Evolutionary conservation across 768 basidiomycete species (phyloP).

Genomic region (Gymnopilus dilepis): DNA sequence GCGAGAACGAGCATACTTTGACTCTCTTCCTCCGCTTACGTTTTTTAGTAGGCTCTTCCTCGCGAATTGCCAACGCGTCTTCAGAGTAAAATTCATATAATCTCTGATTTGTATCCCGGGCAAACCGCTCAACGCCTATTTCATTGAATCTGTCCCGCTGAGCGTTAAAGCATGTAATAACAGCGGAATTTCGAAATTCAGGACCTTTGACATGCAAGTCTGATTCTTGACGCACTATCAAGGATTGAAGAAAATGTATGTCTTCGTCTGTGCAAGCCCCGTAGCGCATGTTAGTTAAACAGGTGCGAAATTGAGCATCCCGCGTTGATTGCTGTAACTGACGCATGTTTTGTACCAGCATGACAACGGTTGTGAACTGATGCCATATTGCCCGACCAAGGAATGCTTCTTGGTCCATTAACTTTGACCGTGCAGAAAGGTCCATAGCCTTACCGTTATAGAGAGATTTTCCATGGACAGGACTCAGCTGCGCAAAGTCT

Average conservation of each 20-base stretch:
- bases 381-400: too few species aligned
- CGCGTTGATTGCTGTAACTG: neutral
- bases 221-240: conserved; percentile 22
- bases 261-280: conserved; percentile 36
- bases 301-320: neutral
- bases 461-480: neutral
- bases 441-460: neutral
- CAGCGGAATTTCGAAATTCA: conserved; percentile 36
- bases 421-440: neutral
- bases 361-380: neutral
- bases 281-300: neutral
- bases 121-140: neutral
- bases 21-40: neutral
- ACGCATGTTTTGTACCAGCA: neutral
- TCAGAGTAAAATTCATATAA: neutral
- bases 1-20: neutral
- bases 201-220: conserved; percentile 20
- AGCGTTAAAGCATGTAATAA: conserved; percentile 37
- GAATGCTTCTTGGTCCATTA: neutral
- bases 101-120: neutral
- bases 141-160: conserved; percentile 39
- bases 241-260: conserved; percentile 31
- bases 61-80: neutral
- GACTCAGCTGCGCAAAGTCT: neutral
- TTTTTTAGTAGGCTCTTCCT: too few species aligned